Evolutionary conservation across 2,329 filamentous ascomycete genomes (phyloP).

Genomic region (Fonsecaea erecta): DNA sequence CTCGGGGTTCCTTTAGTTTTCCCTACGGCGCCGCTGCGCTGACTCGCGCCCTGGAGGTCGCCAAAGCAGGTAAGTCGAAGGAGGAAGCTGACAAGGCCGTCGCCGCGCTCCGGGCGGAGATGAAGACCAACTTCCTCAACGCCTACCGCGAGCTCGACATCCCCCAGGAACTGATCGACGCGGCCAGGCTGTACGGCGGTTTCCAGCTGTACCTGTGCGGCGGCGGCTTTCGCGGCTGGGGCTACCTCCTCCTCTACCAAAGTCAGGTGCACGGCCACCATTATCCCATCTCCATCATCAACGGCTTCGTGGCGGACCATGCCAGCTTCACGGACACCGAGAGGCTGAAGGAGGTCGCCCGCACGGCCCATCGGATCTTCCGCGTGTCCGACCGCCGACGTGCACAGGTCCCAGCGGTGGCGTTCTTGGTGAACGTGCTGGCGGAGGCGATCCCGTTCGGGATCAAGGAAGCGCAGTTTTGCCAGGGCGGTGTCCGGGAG

Average conservation of each 20-base stretch:
- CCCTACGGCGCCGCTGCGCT: slow-evolving; percentile 73
- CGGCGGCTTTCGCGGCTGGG: slow-evolving; percentile 88
- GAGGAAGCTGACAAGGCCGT: slow-evolving; percentile 49
- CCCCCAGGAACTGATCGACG: slow-evolving; percentile 59
- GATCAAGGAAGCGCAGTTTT: slow-evolving; percentile 77
- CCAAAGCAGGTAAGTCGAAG: slow-evolving; percentile 45
- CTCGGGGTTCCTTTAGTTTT: slow-evolving; percentile 64
- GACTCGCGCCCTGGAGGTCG: slow-evolving; percentile 57
- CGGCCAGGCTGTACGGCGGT: slow-evolving; percentile 52
- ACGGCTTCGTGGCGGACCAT: slow-evolving; percentile 75
- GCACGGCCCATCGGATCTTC: slow-evolving; percentile 70
- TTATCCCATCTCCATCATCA: slow-evolving; percentile 84
- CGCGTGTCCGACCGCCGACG: slow-evolving; percentile 80
- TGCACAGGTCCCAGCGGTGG: slow-evolving; percentile 81
- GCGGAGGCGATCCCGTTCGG: slow-evolving; percentile 68
- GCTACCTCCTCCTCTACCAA: slow-evolving; percentile 81
- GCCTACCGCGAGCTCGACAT: slow-evolving; percentile 61
- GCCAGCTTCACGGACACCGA: slow-evolving; percentile 71
- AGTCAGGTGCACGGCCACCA: slow-evolving; percentile 71
- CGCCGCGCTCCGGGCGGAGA: slow-evolving; percentile 42
- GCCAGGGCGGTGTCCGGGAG: slow-evolving; percentile 83
- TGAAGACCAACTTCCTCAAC: slow-evolving; percentile 61
- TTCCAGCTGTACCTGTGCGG: slow-evolving; percentile 83
- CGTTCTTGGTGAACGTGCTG: slow-evolving; percentile 76
- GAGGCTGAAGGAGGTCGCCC: slow-evolving; percentile 81